A percentile compares a stretch with the other conserved stretches of the same genome.
Conservation (phyloP, 192 early-diverging fungal genomes). For the Chytriomyces hyalinus region DNA sequence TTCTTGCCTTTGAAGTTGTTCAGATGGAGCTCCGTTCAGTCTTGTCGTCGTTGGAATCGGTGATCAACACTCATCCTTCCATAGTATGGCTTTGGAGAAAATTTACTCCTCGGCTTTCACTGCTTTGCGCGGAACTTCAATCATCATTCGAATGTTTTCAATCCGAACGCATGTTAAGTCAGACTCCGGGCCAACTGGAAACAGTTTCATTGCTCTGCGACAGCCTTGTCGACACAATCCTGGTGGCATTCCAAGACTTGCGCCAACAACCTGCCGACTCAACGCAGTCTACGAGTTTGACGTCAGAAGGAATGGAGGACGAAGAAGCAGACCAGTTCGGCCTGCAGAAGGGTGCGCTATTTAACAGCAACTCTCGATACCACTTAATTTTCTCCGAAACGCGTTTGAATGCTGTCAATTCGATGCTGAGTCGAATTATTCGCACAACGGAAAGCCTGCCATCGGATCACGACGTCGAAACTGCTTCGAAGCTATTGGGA, state of each 20-base stretch:
- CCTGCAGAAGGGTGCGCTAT: constrained; percentile 27
- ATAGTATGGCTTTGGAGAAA: constrained; percentile 25
- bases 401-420: not conserved
- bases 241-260: constrained; percentile 53
- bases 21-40: too few relatives aligned
- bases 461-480: not conserved
- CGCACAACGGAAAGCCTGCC: not conserved
- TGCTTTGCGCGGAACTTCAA: too few relatives aligned
- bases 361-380: constrained; percentile 6
- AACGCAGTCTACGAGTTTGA: not conserved
- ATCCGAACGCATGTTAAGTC: not conserved
- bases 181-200: not conserved
- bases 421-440: not conserved
- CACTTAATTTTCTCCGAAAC: not conserved
- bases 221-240: constrained; percentile 47
- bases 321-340: constrained; percentile 56
- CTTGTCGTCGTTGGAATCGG: not conserved
- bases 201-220: constrained; percentile 11
- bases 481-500: constrained; percentile 26
- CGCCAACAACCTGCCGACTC: constrained; percentile 7
- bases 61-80: not conserved
- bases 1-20: not conserved
- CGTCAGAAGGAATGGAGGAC: constrained; percentile 40
- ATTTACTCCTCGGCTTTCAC: not conserved
- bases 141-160: not conserved